Evolutionary conservation across 148 eudicot genomes (phyloP).

Genomic region (Oxyria digyna): DNA sequence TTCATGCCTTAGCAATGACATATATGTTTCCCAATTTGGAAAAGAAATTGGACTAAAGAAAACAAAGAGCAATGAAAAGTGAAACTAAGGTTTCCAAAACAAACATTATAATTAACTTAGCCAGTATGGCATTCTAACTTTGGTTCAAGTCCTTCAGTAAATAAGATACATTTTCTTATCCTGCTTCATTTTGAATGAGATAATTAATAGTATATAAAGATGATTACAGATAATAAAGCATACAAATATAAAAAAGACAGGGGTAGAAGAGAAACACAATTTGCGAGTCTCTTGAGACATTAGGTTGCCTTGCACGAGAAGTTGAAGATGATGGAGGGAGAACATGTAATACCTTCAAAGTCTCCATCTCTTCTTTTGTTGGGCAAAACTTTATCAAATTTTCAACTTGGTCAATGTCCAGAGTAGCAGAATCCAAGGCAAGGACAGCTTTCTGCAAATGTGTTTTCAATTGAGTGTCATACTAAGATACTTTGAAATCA

Average conservation of each 20-base stretch:
- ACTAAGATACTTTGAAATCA: not conserved
- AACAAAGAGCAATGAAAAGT: not conserved
- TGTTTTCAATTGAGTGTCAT: not conserved
- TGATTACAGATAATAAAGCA: not conserved
- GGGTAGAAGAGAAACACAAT: not conserved
- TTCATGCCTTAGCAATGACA: not conserved
- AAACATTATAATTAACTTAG: too few species aligned
- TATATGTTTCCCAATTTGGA: not conserved
- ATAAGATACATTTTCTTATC: not conserved
- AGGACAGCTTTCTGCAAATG: slow-evolving; percentile 60
- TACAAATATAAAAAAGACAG: not conserved
- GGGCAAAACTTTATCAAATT: slow-evolving; percentile 92
- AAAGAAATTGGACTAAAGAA: not conserved
- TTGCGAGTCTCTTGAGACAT: not conserved
- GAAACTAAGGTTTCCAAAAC: not conserved
- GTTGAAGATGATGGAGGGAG: not conserved
- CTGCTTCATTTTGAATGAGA: not conserved
- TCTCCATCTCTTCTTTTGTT: slow-evolving; percentile 95
- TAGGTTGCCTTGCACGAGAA: not conserved
- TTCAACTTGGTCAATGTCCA: slow-evolving; percentile 96
- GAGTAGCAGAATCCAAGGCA: slow-evolving; percentile 69
- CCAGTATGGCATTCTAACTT: not conserved
- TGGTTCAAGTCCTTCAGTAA: not conserved
- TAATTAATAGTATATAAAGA: not conserved
- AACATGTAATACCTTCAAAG: slow-evolving; percentile 45